phyloP scores from a whole-genome alignment of 306 rosid genomes.

The Lathyrus aphaca region DNA sequence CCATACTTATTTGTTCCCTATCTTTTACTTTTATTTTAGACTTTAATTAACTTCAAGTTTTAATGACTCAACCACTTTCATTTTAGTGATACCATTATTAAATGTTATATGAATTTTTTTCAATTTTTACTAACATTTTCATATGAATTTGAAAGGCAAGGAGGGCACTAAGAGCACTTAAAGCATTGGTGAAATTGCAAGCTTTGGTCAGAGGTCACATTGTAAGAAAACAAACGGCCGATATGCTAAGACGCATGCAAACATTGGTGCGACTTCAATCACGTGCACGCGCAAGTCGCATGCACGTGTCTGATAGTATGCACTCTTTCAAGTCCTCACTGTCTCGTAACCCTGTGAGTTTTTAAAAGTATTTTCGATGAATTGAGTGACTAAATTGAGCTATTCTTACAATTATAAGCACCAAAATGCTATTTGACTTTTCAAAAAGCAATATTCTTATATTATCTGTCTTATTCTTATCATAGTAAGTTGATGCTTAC shows the following conservation, averaged over 20 bases:
- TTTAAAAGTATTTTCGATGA: neutral
- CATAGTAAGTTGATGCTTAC: constrained; percentile 1
- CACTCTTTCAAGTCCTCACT: constrained; percentile 63
- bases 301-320: constrained; percentile 50
- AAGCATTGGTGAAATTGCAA: constrained; percentile 89
- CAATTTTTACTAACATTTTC: constrained; percentile 9
- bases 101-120: neutral
- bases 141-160: constrained; percentile 64
- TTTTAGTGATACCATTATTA: constrained; percentile 10
- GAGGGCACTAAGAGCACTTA: constrained; percentile 92
- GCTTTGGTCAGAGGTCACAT: constrained; percentile 93
- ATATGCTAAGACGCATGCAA: constrained; percentile 93
- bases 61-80: neutral
- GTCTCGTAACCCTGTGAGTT: constrained; percentile 60
- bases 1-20: constrained; percentile 31
- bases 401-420: neutral
- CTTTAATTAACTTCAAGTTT: neutral
- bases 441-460: neutral
- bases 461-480: neutral
- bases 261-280: constrained; percentile 83
- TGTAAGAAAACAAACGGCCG: constrained; percentile 85
- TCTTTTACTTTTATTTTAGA: neutral
- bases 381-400: neutral
- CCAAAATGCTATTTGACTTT: neutral
- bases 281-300: constrained; percentile 75